Base-by-base conservation (phyloP, 2,329 filamentous ascomycete species). In the Ophiocordyceps camponoti-saundersi region DNA sequence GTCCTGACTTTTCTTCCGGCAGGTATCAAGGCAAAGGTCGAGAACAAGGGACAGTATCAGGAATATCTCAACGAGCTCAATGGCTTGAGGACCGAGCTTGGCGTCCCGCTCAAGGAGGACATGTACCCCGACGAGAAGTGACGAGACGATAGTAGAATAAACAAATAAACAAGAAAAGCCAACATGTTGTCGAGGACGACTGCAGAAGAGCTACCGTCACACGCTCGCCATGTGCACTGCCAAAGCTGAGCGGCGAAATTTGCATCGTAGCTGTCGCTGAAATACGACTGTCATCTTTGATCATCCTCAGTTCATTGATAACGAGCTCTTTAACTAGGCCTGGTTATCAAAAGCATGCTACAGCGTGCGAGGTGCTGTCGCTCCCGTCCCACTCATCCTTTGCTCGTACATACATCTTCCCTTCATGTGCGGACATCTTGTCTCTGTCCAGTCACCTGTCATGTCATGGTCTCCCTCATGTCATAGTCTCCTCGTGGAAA, bases 1-100 rank as follows among this genome's bases (percentile, higher is more conserved):
- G 30, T 6, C 22, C 46, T 44, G n/a, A 47, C 40, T 42, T 46
- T 22, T 20, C 20, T 18, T 8, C 15, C n/a, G 48, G 53, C 53
- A 95, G 89, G 90, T 62, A 84, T 98, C 78, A 95, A 95, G 75
- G 86, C 88, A 70, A 98, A 98, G 80, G 92, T 96, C 58, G 92
- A 98, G 79, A 98, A 94, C 80, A 83, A 87, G 70, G 79, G 79
- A 61, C 92, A 98, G 74, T 98, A 98, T 73, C 78, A 95, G 63
- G 83, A 95, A 73, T 95, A 94, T 71, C 80, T 98, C 51, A 76
- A 85, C 62, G 86, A 95, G 73, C 86, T 98, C 57, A 87, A 94
- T 75, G 75, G 82, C 54, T 75, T 96, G 61, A 82, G 89, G 60
- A 86, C 94, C 75, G 90, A 96, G 73, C 80, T 96, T 53, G 90